phyloP scores from a whole-genome alignment of 352 stramenopile genomes.

The Phytophthora cryptogea region DNA sequence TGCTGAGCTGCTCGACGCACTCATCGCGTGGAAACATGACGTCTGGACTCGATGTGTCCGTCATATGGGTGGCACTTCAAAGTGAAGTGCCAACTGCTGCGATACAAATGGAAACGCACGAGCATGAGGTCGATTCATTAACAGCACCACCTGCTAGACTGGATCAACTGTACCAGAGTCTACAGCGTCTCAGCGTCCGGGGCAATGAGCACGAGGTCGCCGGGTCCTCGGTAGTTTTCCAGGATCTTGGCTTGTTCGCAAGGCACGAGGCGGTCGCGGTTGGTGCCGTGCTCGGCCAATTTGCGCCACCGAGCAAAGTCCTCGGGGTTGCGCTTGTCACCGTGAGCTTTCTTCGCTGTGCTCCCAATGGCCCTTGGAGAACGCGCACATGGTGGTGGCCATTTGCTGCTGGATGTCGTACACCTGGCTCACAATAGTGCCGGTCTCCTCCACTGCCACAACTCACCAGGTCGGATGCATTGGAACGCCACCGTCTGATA shows the following conservation, averaged over 20 bases:
- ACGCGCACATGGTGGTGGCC: constrained; percentile 36
- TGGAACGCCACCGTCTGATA: constrained; percentile 42
- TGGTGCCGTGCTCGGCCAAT: constrained; percentile 33
- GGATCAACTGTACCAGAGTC: constrained; percentile 1
- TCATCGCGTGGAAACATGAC: constrained; percentile 16
- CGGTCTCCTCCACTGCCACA: constrained; percentile 44
- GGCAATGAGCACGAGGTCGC: constrained; percentile 36
- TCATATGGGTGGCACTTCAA: not conserved
- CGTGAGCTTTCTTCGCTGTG: constrained; percentile 30
- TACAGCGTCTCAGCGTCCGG: constrained; percentile 37
- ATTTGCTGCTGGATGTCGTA: constrained; percentile 42
- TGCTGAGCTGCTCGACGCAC: constrained; percentile 9
- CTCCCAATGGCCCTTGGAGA: constrained; percentile 44
- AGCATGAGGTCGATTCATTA: no score
- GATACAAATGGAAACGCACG: no score
- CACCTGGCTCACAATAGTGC: constrained; percentile 36
- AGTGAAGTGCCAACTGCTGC: no score
- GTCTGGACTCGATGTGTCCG: constrained; percentile 11
- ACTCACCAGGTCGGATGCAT: constrained; percentile 39
- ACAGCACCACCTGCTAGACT: constrained; percentile 1
- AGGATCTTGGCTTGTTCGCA: constrained; percentile 41
- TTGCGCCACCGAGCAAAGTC: constrained; percentile 37
- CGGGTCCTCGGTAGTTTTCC: constrained; percentile 28
- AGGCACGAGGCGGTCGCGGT: constrained; percentile 35
- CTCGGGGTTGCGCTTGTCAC: constrained; percentile 40